phyloP scores from a whole-genome alignment of 2,329 filamentous ascomycete species.

The Sclerotinia spermophila region DNA sequence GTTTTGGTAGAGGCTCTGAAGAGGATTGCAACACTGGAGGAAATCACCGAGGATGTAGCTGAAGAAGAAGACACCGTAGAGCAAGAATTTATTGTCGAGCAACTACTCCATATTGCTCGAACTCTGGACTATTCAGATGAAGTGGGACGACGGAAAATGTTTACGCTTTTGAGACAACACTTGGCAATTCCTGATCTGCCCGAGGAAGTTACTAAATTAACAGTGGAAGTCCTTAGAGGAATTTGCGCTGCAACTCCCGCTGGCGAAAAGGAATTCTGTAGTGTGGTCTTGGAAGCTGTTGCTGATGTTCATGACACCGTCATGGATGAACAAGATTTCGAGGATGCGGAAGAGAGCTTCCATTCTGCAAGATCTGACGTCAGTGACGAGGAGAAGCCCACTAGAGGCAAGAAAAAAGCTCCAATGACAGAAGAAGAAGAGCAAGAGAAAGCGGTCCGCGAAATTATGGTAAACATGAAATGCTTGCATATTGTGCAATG shows the following conservation, averaged over 20 bases:
- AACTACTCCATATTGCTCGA: slow-evolving; percentile 85
- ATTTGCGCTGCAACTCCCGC: slow-evolving; percentile 73
- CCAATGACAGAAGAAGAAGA: slow-evolving; percentile 61
- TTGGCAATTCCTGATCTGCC: slow-evolving; percentile 83
- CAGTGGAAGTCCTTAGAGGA: slow-evolving; percentile 74
- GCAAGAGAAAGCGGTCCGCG: slow-evolving; percentile 72
- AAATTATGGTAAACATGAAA: slow-evolving; percentile 98
- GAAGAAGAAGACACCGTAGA: slow-evolving; percentile 80
- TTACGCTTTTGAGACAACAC: slow-evolving; percentile 79
- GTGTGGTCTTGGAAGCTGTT: slow-evolving; percentile 84
- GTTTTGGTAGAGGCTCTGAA: slow-evolving; percentile 63
- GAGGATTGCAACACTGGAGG: slow-evolving; percentile 49
- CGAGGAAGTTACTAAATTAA: slow-evolving; percentile 87
- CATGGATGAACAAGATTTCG: slow-evolving; percentile 58
- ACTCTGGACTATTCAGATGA: slow-evolving; percentile 98
- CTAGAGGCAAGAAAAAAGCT: slow-evolving; percentile 42
- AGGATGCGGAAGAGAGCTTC: slow-evolving; percentile 77
- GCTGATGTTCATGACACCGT: slow-evolving; percentile 97
- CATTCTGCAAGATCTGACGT: slow-evolving; percentile 88
- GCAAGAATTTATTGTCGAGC: slow-evolving; percentile 93
- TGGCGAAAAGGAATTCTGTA: slow-evolving; percentile 79
- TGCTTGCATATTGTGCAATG: slow-evolving; percentile 96
- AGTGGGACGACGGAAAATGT: slow-evolving; percentile 93
- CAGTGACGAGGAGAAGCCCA: slow-evolving; percentile 60
- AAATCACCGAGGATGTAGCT: slow-evolving; percentile 53